Percentiles rank a stretch among this genome's conserved stretches.
phyloP scores from a whole-genome alignment of 805 yeast species.

The Brettanomyces bruxellensis region DNA sequence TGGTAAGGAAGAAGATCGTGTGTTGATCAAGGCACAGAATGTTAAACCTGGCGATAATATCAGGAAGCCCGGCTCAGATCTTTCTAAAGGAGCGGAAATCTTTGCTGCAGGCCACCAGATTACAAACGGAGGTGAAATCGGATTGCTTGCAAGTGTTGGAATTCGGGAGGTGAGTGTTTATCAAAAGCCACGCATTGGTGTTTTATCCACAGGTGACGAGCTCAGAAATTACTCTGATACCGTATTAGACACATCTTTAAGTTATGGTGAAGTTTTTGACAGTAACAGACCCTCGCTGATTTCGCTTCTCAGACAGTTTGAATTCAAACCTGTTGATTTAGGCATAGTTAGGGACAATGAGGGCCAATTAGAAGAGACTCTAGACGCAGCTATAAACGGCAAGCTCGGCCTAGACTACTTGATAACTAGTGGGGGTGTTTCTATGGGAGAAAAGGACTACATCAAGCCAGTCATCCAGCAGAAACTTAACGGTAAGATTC shows the following conservation, averaged over 20 bases:
- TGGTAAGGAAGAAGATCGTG: conserved; percentile 33
- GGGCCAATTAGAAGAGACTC: conserved; percentile 17
- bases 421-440: conserved; percentile 49
- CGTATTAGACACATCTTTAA: conserved; percentile 6
- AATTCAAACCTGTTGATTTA: conserved; percentile 33
- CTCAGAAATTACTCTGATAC: conserved; percentile 27
- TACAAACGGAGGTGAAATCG: conserved; percentile 40
- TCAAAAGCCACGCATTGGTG: conserved; percentile 35
- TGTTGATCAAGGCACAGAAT: conserved; percentile 30
- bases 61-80: conserved; percentile 40
- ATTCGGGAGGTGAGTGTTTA: conserved; percentile 28
- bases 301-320: conserved; percentile 25
- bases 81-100: conserved; percentile 29
- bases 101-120: conserved; percentile 28
- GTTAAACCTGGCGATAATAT: conserved; percentile 36
- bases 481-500: conserved; percentile 32
- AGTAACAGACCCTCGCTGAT: conserved; percentile 40
- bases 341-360: conserved; percentile 41
- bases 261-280: conserved; percentile 40
- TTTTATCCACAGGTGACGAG: conserved; percentile 46
- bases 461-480: conserved; percentile 40
- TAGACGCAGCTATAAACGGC: conserved; percentile 3
- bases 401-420: conserved; percentile 29
- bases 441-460: conserved; percentile 49
- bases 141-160: conserved; percentile 40